Conservation (phyloP, 805 yeast genomes). For the Cyberlindnera subsufficiens region DNA sequence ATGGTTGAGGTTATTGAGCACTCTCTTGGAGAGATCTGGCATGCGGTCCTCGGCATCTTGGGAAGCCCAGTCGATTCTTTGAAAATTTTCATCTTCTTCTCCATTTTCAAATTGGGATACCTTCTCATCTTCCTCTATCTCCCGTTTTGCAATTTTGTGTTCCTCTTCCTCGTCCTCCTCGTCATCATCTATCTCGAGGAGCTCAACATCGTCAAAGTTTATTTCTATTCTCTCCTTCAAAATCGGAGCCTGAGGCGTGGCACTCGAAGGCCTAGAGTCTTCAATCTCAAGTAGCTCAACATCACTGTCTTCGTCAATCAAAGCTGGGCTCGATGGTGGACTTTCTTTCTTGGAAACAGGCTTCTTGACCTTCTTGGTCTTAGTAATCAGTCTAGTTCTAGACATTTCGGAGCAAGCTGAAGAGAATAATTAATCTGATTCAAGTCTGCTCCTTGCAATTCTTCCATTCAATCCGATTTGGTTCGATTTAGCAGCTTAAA, state of each 20-base stretch:
- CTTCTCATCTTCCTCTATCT: constrained; percentile 7
- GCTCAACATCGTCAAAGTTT: constrained; percentile 6
- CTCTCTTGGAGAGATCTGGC: background rate
- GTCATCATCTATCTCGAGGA: constrained; percentile 11
- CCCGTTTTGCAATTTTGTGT: constrained; percentile 11
- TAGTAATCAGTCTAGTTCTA: too few species aligned
- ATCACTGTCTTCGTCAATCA: constrained; percentile 1
- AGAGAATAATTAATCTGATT: too few species aligned
- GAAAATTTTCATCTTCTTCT: background rate
- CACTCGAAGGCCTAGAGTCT: background rate
- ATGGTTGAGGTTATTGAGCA: background rate
- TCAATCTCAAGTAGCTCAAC: constrained; percentile 3
- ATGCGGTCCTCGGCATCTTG: background rate
- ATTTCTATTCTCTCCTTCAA: background rate
- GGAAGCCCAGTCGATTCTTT: background rate
- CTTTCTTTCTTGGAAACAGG: too few species aligned
- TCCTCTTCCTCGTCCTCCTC: constrained; percentile 6
- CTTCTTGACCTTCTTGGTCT: too few species aligned
- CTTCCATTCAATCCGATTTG: too few species aligned
- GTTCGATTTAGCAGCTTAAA: too few species aligned
- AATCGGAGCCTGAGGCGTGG: background rate
- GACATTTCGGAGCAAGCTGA: too few species aligned
- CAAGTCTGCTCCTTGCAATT: too few species aligned
- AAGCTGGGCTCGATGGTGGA: too few species aligned
- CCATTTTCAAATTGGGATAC: constrained; percentile 8